phyloP scores from a whole-genome alignment of 441 rosid species.

The Jatropha multifida region DNA sequence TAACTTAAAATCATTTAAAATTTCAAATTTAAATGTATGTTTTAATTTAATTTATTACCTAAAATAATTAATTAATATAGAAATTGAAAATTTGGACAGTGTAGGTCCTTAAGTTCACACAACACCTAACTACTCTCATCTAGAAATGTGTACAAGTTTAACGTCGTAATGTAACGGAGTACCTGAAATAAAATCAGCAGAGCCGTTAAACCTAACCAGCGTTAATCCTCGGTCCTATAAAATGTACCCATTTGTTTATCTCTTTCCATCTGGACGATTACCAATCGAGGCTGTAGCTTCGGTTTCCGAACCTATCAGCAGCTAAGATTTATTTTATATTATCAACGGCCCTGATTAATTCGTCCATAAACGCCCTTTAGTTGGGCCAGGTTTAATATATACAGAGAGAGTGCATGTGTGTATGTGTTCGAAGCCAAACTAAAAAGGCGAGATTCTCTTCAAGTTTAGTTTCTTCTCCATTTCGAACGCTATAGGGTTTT shows the following conservation, averaged over 20 bases:
- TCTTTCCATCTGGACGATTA: not conserved
- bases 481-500: conserved; percentile 13
- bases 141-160: conserved; percentile 6
- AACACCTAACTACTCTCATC: conserved; percentile 6
- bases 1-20: too few relatives aligned
- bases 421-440: not conserved
- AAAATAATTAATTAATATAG: too few relatives aligned
- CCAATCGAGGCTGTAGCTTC: conserved; percentile 25
- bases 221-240: conserved; percentile 13
- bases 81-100: too few relatives aligned
- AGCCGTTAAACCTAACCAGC: conserved; percentile 30
- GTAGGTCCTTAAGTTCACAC: not conserved
- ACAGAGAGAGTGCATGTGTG: not conserved
- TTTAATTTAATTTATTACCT: too few relatives aligned
- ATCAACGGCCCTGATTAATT: conserved; percentile 32
- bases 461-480: conserved; percentile 1
- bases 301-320: conserved; percentile 32
- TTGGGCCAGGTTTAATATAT: not conserved
- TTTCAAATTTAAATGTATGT: too few relatives aligned
- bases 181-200: not conserved
- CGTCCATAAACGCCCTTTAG: not conserved
- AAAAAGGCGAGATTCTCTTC: not conserved
- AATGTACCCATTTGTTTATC: conserved; percentile 1
- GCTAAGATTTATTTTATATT: conserved; percentile 17
- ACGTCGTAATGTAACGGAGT: conserved; percentile 7